Evolutionary conservation across 345 rosid genomes (phyloP).

Genomic region (Eutrema heterophyllum): DNA sequence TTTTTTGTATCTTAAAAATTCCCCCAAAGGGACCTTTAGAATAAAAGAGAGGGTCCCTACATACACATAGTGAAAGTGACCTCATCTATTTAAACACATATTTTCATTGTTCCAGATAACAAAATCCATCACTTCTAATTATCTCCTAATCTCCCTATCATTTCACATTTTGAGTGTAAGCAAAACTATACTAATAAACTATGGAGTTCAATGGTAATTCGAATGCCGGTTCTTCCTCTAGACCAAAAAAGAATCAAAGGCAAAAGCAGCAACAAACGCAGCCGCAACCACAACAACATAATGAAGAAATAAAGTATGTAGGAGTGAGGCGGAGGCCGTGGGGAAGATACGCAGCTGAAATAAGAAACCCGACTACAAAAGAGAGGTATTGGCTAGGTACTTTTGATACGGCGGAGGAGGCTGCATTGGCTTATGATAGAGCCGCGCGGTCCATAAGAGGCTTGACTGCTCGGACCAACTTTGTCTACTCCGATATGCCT

Average conservation of each 20-base stretch:
- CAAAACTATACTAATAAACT: not conserved
- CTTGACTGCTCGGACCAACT: constrained; percentile 83
- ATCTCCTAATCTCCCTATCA: constrained; percentile 2
- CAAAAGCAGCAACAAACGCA: constrained; percentile 28
- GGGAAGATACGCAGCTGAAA: constrained; percentile 96
- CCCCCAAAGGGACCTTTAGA: constrained; percentile 13
- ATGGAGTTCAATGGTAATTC: constrained; percentile 28
- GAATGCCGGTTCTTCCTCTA: constrained; percentile 48
- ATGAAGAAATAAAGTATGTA: constrained; percentile 48
- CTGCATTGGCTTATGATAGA: constrained; percentile 89
- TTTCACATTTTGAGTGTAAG: not conserved
- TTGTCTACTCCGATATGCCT: constrained; percentile 88
- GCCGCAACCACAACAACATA: constrained; percentile 33
- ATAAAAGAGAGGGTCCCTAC: constrained; percentile 5
- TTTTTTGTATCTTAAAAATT: constrained; percentile 13
- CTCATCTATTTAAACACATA: constrained; percentile 26
- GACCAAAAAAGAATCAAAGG: constrained; percentile 41
- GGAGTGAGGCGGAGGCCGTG: constrained; percentile 97
- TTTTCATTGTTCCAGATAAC: constrained; percentile 11
- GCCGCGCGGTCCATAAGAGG: constrained; percentile 89
- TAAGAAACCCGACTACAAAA: constrained; percentile 88
- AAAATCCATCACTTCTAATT: not conserved
- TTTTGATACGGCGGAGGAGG: constrained; percentile 86
- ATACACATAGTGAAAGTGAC: not conserved
- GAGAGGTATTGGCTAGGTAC: constrained; percentile 95